phyloP scores from a whole-genome alignment of 345 rosid species.

The Brassica juncea region DNA sequence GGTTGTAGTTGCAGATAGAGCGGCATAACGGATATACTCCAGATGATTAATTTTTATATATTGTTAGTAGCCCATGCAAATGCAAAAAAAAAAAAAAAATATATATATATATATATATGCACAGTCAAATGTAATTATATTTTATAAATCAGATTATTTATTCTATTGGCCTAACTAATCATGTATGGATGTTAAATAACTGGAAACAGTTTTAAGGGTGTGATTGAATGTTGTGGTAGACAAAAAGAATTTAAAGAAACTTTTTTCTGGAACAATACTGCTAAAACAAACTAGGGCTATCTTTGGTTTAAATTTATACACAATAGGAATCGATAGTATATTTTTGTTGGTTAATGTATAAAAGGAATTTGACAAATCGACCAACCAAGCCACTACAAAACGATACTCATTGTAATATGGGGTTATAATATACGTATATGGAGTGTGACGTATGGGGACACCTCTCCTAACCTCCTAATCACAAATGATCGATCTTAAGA shows the following conservation, averaged over 20 bases:
- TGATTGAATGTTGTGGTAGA: neutral
- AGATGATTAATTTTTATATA: neutral
- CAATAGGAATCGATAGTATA: neutral
- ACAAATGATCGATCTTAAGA: conserved; percentile 21
- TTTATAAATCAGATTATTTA: neutral
- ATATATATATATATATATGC: too few relatives aligned
- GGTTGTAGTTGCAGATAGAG: neutral
- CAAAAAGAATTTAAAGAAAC: neutral
- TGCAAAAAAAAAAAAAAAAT: neutral
- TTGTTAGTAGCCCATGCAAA: neutral
- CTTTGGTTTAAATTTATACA: neutral
- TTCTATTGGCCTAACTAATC: neutral
- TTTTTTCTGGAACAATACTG: neutral
- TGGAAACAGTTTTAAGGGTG: neutral
- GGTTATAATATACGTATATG: neutral
- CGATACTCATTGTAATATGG: neutral
- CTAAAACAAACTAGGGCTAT: neutral
- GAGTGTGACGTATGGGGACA: neutral
- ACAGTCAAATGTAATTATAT: neutral
- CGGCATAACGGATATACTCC: neutral
- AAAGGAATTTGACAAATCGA: neutral
- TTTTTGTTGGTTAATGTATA: neutral
- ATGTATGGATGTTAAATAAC: neutral
- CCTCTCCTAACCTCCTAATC: conserved; percentile 20
- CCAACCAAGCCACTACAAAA: neutral